A percentile compares a stretch with the other conserved stretches of the same genome.
Conservation (phyloP, 768 basidiomycete genomes). For the Phlebiopsis flavidoalba region DNA sequence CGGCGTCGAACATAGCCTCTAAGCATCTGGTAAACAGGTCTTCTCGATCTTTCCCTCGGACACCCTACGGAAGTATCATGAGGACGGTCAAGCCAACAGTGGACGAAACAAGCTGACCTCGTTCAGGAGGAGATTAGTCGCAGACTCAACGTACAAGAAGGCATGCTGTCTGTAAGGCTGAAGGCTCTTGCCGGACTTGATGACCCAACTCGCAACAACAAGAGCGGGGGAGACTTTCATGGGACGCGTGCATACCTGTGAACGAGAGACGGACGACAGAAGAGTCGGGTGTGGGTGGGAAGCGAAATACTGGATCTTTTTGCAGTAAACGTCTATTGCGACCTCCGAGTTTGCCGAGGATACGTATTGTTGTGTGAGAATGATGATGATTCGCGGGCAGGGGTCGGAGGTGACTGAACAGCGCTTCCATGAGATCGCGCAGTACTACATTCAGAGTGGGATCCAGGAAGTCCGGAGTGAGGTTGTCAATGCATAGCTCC, state of each 20-base stretch:
- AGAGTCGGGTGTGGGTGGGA: conserved; percentile 68
- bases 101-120: conserved; percentile 45
- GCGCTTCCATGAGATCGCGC: conserved; percentile 89
- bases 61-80: conserved; percentile 41
- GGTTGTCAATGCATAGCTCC: conserved; percentile 98
- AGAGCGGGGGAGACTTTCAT: conserved; percentile 67
- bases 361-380: conserved; percentile 92
- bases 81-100: background rate
- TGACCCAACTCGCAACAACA: conserved; percentile 55
- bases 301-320: conserved; percentile 69
- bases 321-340: conserved; percentile 84
- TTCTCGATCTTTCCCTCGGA: conserved; percentile 68
- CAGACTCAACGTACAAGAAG: conserved; percentile 66
- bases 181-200: conserved; percentile 32
- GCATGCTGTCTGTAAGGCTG: conserved; percentile 50
- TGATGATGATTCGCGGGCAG: conserved; percentile 85
- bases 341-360: conserved; percentile 94
- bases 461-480: conserved; percentile 96
- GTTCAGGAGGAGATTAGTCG: conserved; percentile 63
- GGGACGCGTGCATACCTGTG: conserved; percentile 52
- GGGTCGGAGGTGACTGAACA: conserved; percentile 88
- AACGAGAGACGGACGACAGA: conserved; percentile 74
- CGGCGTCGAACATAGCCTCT: conserved; percentile 74
- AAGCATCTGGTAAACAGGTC: conserved; percentile 64
- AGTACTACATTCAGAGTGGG: conserved; percentile 91